Evolutionary conservation across 768 basidiomycete species (phyloP), one percentile per base, ranked within the genome.

Genomic region (Tylopilus felleus): DNA sequence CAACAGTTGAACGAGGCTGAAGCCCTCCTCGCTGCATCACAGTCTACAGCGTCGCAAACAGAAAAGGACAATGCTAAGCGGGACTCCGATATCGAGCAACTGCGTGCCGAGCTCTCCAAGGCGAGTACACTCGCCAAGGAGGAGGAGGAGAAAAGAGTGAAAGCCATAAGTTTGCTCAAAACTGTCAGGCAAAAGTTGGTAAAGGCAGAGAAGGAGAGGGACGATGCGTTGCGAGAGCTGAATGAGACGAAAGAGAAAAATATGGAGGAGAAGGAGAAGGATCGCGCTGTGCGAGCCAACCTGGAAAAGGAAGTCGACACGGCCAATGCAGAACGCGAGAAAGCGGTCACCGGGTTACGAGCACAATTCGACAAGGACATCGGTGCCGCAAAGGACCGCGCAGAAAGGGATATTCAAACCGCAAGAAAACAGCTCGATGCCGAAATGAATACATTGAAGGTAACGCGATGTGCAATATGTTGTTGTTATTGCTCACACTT

Each of bases 181-280:
- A 93, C 93, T 2, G 91, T 98, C n/a, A 76, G 97, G 51, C 87
- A 93, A 72, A 99, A 98, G 70, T 75, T 96, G n/a, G 92, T 98
- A 27, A 98, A 93, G 66, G 86, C 93, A 6, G 96, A 98, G 72
- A 94, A 93, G 75, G 93, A 96, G 22, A 83, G 83, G 61, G 94
- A 98, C 35, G 93, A 96, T 54, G 76, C 80, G 0, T 54, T 80
- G 47, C 84, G 80, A 64, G 89, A 91, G 59, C 64, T 75, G 29
- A 72, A 72, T 3, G 69, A 71, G 16, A 56, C 80, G 19, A 81
- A 73, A 56, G 84, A 85, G 43, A 81, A 76, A 60, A 82, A 78
- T 39, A 77, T 74, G 61, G 76, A 71, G 17, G 82, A 83, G 47
- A 71, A 63, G 52, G 75, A 76, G 45, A 73, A 70, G 49, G 73